Evolutionary conservation across 352 stramenopile genomes (phyloP), one percentile per base, ranked within the genome.

Genomic region (Globisporangium apiculatum): DNA sequence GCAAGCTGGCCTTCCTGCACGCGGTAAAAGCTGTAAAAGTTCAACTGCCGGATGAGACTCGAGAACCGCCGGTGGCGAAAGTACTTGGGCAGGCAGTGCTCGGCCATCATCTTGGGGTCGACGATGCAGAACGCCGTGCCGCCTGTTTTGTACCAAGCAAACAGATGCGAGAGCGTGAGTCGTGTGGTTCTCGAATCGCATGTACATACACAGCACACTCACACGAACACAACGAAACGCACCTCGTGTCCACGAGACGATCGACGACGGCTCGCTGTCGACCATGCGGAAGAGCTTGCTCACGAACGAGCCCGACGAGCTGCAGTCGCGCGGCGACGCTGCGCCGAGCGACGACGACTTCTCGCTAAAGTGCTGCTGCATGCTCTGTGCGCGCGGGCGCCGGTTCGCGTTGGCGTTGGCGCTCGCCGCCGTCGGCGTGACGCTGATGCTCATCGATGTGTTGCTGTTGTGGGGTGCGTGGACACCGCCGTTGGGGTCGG

Each of bases 21-120:
- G 48, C 89, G 88, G 67, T 95, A 95, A 52, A 96, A 96, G 69
- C 81, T 93, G 84, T 96, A 96, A 58, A 95, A 96, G 67, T 96
- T 96, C 53, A 96, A 69, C 76, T 96, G 87, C 9, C 87, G 87
- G 57, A 96, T 94, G 17, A 96, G 66, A 57, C 79, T 92, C 42
- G 88, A 93, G 58, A 96, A 95, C 24, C 87, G 78, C 3, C 83
- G 80, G 66, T 96, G 87, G 53, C 87, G 86, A 60, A 96, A 96
- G 69, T 96, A 96, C 72, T 95, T 95, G 45, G 87, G 87, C 24
- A 96, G 68, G 54, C 86, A 93, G 60, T 94, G 82, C 60, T 93
- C 82, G 1, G 88, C 86, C 67, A 95, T 86, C 65, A 90, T 80
- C 64, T 93, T 91, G 9, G 87, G 76, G 62, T 96, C 84, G n/a